phyloP scores from a whole-genome alignment of 2,329 filamentous ascomycete genomes.

The Coniella lustricola region DNA sequence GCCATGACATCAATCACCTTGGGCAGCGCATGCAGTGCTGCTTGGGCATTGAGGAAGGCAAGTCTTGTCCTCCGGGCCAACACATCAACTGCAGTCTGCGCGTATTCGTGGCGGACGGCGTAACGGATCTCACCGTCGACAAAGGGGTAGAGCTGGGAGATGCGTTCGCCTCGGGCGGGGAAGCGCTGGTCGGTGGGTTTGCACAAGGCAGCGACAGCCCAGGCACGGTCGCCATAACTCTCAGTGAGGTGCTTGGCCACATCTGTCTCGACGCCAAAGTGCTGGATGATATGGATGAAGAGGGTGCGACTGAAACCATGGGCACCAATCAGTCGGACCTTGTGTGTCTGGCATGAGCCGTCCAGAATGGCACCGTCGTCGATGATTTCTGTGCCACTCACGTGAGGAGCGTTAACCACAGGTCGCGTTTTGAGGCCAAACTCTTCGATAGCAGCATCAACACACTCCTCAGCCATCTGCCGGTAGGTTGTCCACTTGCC shows the following conservation, averaged over 20 bases:
- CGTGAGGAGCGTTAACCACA: slow-evolving; percentile 49
- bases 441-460: slow-evolving; percentile 66
- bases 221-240: slow-evolving; percentile 87
- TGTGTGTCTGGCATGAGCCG: slow-evolving; percentile 68
- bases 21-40: slow-evolving; percentile 78
- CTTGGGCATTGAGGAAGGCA: slow-evolving; percentile 87
- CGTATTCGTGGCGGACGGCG: slow-evolving; percentile 81
- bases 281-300: slow-evolving; percentile 92
- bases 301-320: slow-evolving; percentile 82
- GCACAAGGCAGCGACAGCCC: slow-evolving; percentile 80
- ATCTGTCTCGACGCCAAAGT: slow-evolving; percentile 86
- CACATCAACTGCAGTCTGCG: slow-evolving; percentile 83
- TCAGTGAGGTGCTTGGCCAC: slow-evolving; percentile 82
- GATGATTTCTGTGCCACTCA: slow-evolving; percentile 59
- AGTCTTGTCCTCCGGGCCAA: slow-evolving; percentile 77
- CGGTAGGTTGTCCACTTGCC: slow-evolving; percentile 88
- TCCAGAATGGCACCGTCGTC: slow-evolving; percentile 67
- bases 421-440: slow-evolving; percentile 53
- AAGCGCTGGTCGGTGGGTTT: slow-evolving; percentile 70
- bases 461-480: slow-evolving; percentile 80
- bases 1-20: slow-evolving; percentile 84
- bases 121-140: slow-evolving; percentile 89
- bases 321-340: slow-evolving; percentile 65
- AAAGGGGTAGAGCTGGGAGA: slow-evolving; percentile 78
- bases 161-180: slow-evolving; percentile 73